These are phyloP conservation scores for Vicia villosa DNA, from an alignment of 306 rosid species.

Conservation along the genomic window DNA sequence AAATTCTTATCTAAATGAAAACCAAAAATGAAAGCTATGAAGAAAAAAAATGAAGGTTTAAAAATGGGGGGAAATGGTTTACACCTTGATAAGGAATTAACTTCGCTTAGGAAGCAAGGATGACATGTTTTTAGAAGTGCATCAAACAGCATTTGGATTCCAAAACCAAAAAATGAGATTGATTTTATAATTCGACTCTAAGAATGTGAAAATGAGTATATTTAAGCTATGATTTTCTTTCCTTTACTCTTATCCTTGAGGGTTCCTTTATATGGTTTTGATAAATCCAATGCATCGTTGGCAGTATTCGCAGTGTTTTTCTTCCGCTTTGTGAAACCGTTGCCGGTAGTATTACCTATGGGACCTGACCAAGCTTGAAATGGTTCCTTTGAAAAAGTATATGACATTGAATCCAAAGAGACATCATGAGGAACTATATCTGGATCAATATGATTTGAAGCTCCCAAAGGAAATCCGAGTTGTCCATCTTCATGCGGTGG, in stretches of 20 bases:
- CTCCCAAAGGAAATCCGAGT: slow-evolving; percentile 75
- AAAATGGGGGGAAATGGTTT: slow-evolving; percentile 10
- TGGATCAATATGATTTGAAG: slow-evolving; percentile 84
- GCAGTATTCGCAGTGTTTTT: slow-evolving; percentile 51
- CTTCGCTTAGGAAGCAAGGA: slow-evolving; percentile 42
- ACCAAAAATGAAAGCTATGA: slow-evolving; percentile 25
- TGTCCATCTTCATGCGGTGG: slow-evolving; percentile 94
- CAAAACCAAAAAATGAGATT: slow-evolving; percentile 24
- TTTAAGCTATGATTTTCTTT: slow-evolving; percentile 55
- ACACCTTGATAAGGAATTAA: slow-evolving; percentile 49
- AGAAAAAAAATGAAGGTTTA: slow-evolving; percentile 32
- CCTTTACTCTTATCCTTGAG: slow-evolving; percentile 68
- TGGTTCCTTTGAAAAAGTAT: slow-evolving; percentile 63
- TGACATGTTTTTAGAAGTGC: slow-evolving; percentile 19
- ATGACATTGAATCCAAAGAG: slow-evolving; percentile 70
- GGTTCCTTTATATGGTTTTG: slow-evolving; percentile 46
- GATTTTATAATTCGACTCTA: slow-evolving; percentile 36
- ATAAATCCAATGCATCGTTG: slow-evolving; percentile 54
- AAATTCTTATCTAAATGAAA: slow-evolving; percentile 11
- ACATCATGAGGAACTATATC: slow-evolving; percentile 67
- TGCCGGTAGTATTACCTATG: slow-evolving; percentile 53
- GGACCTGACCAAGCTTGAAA: slow-evolving; percentile 88
- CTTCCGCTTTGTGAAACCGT: slow-evolving; percentile 63
- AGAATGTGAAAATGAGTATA: slow-evolving; percentile 23
- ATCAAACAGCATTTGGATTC: slow-evolving; percentile 32